phyloP scores from a whole-genome alignment of 2,329 filamentous ascomycete genomes.

The Exutisphaerella laricina region DNA sequence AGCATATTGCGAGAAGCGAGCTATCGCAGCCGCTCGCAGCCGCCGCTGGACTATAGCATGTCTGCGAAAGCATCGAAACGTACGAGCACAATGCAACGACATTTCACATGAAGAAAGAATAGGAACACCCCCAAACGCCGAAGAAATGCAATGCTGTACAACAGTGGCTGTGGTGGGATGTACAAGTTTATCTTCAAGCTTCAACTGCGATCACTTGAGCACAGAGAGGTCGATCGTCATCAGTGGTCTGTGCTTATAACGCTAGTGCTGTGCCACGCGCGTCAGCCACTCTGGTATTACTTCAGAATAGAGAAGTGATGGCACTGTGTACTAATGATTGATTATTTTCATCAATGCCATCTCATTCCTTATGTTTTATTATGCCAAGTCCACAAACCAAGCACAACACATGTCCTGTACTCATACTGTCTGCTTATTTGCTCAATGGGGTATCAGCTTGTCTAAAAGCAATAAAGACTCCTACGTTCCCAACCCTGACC shows the following conservation, averaged over 20 bases:
- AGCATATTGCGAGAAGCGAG: conserved; percentile 6
- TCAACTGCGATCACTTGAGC: too few species aligned
- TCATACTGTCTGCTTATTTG: conserved; percentile 1
- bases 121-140: too few species aligned
- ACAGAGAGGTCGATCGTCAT: too few species aligned
- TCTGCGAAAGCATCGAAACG: too few species aligned
- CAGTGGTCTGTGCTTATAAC: neutral
- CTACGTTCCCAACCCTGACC: neutral
- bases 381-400: neutral
- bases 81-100: too few species aligned
- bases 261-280: too few species aligned
- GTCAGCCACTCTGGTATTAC: too few species aligned
- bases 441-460: conserved; percentile 3
- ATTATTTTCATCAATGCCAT: neutral
- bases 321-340: too few species aligned
- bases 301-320: too few species aligned
- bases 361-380: neutral
- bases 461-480: neutral
- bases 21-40: too few species aligned
- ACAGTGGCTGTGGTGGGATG: neutral
- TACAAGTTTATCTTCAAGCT: neutral
- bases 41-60: too few species aligned
- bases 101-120: too few species aligned
- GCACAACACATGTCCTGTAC: neutral
- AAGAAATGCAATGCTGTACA: neutral